Conservation (phyloP, 1,284 basidiomycete genomes). For the Rhodotorula sp. region DNA sequence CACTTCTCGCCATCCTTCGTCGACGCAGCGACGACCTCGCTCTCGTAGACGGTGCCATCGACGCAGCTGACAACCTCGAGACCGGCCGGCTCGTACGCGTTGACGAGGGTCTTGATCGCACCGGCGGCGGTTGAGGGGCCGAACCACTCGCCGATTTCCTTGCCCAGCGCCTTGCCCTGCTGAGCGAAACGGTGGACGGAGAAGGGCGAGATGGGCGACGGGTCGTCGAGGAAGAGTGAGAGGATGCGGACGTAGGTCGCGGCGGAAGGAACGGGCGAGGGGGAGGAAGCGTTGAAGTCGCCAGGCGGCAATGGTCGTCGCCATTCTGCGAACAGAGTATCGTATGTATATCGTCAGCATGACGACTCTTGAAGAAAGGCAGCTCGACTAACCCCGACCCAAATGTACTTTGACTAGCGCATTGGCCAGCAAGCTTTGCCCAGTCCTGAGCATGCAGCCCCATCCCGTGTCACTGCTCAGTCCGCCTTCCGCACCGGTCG, state of each 20-base stretch:
- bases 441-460: conserved; percentile 97
- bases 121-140: conserved; percentile 95
- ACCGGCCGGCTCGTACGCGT: conserved; percentile 74
- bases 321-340: conserved; percentile 63
- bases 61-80: conserved; percentile 78
- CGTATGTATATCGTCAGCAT: no score
- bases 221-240: conserved; percentile 93
- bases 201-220: conserved; percentile 83
- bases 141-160: conserved; percentile 96
- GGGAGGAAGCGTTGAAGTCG: not conserved
- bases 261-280: not conserved
- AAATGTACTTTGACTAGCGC: conserved; percentile 78
- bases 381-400: conserved; percentile 66
- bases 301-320: conserved; percentile 59
- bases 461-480: conserved; percentile 93
- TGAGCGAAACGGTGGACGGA: conserved; percentile 94
- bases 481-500: conserved; percentile 49
- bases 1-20: conserved; percentile 54
- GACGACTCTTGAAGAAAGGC: not conserved
- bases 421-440: conserved; percentile 88
- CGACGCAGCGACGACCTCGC: conserved; percentile 73
- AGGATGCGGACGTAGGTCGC: conserved; percentile 77
- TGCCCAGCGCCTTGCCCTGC: conserved; percentile 83
- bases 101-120: conserved; percentile 82
- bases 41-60: conserved; percentile 80